Conservation (phyloP, 2,329 filamentous ascomycete species). For the Paradendryphiella salina region DNA sequence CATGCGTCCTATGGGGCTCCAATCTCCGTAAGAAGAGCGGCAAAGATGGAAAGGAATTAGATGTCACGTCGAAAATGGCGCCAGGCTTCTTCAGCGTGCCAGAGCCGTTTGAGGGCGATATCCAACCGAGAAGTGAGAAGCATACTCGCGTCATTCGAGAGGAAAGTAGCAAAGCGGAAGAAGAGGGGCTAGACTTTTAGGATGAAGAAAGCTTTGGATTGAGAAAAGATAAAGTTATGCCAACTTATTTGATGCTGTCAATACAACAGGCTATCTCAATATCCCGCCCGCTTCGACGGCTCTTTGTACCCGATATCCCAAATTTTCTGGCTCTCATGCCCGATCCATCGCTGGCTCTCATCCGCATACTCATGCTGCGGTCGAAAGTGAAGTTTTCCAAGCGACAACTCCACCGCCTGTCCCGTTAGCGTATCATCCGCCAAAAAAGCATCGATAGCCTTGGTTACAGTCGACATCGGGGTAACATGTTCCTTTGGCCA, state of each 20-base stretch:
- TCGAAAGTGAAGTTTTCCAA: slow-evolving; percentile 50
- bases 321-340: slow-evolving; percentile 32
- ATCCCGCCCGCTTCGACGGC: slow-evolving; percentile 28
- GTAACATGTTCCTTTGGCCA: slow-evolving; percentile 49
- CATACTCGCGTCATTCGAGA: slow-evolving; percentile 31
- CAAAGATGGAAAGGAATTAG: slow-evolving; percentile 28
- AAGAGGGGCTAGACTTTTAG: slow-evolving; percentile 25
- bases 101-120: slow-evolving; percentile 38
- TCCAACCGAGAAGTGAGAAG: slow-evolving; percentile 29
- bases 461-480: slow-evolving; percentile 47
- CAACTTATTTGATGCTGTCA: not conserved
- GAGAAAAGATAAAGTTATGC: not conserved
- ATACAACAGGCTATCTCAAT: slow-evolving; percentile 9
- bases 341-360: slow-evolving; percentile 49
- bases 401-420: slow-evolving; percentile 48
- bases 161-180: slow-evolving; percentile 28
- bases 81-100: slow-evolving; percentile 41
- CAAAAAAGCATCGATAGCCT: slow-evolving; percentile 47
- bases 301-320: slow-evolving; percentile 42
- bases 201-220: not conserved
- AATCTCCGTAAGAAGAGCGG: slow-evolving; percentile 33
- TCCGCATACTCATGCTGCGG: slow-evolving; percentile 46
- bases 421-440: slow-evolving; percentile 44
- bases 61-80: slow-evolving; percentile 35
- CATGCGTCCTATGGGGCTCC: slow-evolving; percentile 45